Conservation (phyloP, 495 filamentous ascomycete genomes). For the Penicilliopsis zonata region DNA sequence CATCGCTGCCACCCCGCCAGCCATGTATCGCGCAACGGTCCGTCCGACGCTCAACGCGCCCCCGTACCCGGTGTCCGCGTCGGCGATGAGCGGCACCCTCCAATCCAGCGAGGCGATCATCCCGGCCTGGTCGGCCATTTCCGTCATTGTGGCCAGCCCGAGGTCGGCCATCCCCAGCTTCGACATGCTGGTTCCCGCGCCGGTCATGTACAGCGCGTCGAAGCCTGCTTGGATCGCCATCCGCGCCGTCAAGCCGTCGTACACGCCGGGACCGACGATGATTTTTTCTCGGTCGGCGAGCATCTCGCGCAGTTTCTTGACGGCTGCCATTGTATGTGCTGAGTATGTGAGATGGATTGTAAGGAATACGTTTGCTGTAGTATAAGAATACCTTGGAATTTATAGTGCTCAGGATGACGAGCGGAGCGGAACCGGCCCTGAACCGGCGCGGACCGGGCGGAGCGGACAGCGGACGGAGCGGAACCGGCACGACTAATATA, state of each 20-base stretch:
- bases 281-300: slow-evolving; percentile 21
- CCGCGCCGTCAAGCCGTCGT: slow-evolving; percentile 56
- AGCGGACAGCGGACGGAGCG: too few species aligned
- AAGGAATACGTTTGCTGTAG: too few species aligned
- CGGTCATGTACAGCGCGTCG: slow-evolving; percentile 60
- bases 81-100: slow-evolving; percentile 48
- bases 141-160: slow-evolving; percentile 41
- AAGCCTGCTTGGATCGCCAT: slow-evolving; percentile 50
- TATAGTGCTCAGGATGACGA: too few species aligned
- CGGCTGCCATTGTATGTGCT: too few species aligned
- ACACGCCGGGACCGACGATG: slow-evolving; percentile 52
- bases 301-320: slow-evolving; percentile 14
- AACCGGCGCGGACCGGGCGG: too few species aligned
- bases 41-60: slow-evolving; percentile 46
- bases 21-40: slow-evolving; percentile 42
- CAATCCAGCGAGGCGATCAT: slow-evolving; percentile 30
- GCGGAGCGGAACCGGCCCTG: too few species aligned
- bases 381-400: too few species aligned
- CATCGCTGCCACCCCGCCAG: slow-evolving; percentile 43
- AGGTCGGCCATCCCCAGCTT: slow-evolving; percentile 57
- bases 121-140: slow-evolving; percentile 33
- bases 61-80: slow-evolving; percentile 59
- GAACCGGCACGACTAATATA: too few species aligned
- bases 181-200: slow-evolving; percentile 55
- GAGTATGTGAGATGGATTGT: too few species aligned